These are phyloP conservation scores for Boletellus sp. DNA, from an alignment of 768 basidiomycete species.

Conservation along the genomic window DNA sequence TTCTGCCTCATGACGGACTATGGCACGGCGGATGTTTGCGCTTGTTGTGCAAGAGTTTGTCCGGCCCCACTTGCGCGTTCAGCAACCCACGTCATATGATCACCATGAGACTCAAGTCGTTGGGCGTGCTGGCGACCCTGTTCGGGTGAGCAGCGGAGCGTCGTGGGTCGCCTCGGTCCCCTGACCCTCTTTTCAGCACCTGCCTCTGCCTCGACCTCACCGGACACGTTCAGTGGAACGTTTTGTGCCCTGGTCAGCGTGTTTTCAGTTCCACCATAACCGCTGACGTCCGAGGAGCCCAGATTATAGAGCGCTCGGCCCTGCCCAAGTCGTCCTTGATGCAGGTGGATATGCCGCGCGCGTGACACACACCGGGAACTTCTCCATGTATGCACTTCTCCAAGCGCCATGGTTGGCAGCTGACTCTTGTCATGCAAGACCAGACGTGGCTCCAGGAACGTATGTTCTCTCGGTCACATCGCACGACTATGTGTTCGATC, in stretches of 20 bases:
- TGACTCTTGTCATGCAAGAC: conserved; percentile 39
- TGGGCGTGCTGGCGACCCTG: conserved; percentile 11
- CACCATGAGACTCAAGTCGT: conserved; percentile 16
- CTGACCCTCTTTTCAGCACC: conserved; percentile 8
- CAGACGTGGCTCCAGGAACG: conserved; percentile 62
- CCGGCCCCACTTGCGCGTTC: neutral
- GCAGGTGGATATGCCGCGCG: conserved; percentile 51
- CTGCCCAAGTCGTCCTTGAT: conserved; percentile 59
- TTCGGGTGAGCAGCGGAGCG: conserved; percentile 8
- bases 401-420: neutral
- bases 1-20: conserved; percentile 78
- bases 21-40: conserved; percentile 19
- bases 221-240: conserved; percentile 69
- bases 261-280: conserved; percentile 6
- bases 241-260: conserved; percentile 55
- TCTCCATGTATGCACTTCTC: conserved; percentile 54
- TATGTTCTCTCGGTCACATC: conserved; percentile 67
- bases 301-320: conserved; percentile 44
- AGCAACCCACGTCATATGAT: neutral
- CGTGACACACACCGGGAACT: conserved; percentile 55
- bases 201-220: conserved; percentile 50
- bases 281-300: conserved; percentile 14
- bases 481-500: conserved; percentile 68
- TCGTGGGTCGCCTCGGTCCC: neutral
- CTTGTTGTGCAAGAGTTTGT: conserved; percentile 16